Percentiles rank a stretch among this genome's conserved stretches.
phyloP scores from a whole-genome alignment of 371 early-diverging fungal species.

The Apophysomyces trapeziformis region DNA sequence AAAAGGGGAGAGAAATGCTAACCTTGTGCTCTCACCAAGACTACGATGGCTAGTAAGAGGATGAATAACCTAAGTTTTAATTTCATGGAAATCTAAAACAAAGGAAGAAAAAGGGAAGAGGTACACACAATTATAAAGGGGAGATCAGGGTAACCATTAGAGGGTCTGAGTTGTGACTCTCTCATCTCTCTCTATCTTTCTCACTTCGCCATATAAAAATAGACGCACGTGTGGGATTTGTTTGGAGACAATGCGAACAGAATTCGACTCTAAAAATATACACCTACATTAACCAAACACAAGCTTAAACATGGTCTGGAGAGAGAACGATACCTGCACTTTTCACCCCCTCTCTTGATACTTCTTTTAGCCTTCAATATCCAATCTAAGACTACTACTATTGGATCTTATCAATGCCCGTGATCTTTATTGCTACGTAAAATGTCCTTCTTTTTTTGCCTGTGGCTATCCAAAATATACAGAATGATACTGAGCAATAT shows the following conservation, averaged over 20 bases:
- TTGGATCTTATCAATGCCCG: conserved; percentile 32
- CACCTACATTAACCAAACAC: too few relatives aligned
- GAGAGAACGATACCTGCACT: too few relatives aligned
- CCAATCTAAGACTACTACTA: conserved; percentile 28
- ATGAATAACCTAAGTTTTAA: not conserved
- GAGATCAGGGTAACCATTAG: conserved; percentile 3
- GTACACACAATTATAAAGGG: not conserved
- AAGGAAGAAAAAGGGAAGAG: not conserved
- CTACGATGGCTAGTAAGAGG: not conserved
- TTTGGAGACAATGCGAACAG: not conserved
- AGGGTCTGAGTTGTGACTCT: conserved; percentile 8
- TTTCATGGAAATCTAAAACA: conserved; percentile 3
- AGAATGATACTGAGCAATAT: too few relatives aligned
- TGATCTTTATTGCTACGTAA: conserved; percentile 38
- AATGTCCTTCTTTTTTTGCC: not conserved
- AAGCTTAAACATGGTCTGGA: too few relatives aligned
- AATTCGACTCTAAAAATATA: too few relatives aligned
- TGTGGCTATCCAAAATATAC: too few relatives aligned
- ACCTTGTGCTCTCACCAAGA: conserved; percentile 2
- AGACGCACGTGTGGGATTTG: conserved; percentile 1
- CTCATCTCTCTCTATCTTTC: not conserved
- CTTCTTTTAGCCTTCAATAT: conserved; percentile 21
- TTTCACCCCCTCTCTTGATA: not conserved
- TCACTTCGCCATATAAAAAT: not conserved
- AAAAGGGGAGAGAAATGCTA: conserved; percentile 10